Conservation (phyloP, 2,329 filamentous ascomycete species). For the Cercospora berteroae region DNA sequence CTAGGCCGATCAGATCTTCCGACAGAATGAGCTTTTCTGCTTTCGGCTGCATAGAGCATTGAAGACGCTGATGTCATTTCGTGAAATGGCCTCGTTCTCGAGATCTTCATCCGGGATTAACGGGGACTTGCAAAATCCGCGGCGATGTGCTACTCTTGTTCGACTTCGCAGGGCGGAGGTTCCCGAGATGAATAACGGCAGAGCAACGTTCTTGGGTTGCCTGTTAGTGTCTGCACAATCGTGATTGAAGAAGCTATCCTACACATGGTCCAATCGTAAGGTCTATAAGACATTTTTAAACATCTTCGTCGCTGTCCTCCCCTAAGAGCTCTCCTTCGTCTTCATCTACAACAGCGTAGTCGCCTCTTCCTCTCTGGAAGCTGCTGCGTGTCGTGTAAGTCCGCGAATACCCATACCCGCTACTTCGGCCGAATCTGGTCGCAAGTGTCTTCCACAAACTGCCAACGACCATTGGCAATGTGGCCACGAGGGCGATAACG, state of each 20-base stretch:
- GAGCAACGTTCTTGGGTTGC: not conserved
- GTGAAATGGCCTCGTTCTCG: not conserved
- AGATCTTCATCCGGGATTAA: not conserved
- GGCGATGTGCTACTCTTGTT: not conserved
- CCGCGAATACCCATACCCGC: slow-evolving; percentile 54
- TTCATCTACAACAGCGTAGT: slow-evolving; percentile 84
- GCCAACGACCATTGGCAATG: slow-evolving; percentile 65
- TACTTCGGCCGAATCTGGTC: slow-evolving; percentile 50
- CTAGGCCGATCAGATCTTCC: not conserved
- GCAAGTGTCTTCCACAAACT: slow-evolving; percentile 69
- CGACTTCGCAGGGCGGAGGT: not conserved
- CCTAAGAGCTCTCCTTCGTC: slow-evolving; percentile 93
- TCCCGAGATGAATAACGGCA: not conserved
- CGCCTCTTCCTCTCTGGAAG: slow-evolving; percentile 81
- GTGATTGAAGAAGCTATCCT: not conserved
- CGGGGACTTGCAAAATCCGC: not conserved
- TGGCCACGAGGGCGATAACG: slow-evolving; percentile 55
- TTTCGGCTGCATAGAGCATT: not conserved
- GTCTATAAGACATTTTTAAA: slow-evolving; percentile 35
- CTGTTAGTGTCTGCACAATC: not conserved
- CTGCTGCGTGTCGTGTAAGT: slow-evolving; percentile 85
- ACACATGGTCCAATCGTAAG: not conserved
- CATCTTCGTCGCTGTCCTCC: slow-evolving; percentile 82
- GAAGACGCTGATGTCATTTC: not conserved
- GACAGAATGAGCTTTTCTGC: not conserved